Evolutionary conservation across 129 eudicot species (phyloP), one percentile per base, ranked within the genome.

Genomic region (Flaveria sonorensis): DNA sequence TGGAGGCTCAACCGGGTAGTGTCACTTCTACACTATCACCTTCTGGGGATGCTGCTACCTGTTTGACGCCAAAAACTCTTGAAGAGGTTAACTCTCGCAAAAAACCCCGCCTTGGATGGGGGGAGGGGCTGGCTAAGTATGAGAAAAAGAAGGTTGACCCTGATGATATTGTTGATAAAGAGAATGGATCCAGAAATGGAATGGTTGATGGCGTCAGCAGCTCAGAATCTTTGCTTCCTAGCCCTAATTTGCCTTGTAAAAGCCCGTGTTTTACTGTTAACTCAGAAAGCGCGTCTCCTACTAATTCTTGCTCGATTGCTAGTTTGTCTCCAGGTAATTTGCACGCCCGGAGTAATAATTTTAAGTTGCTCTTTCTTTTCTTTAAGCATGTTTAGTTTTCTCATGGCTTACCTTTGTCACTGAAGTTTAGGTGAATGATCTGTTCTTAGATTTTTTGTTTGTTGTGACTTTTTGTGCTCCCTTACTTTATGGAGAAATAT

Each of bases 41-140:
- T 56, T 61, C 92, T 36, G 88, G 88, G n/a, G 90, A 86, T 73
- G 88, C 81, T 84, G 77, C 56, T 26, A 76, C 83, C 6, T 79
- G 92, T 82, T 82, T 52, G 30, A 65, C 84, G 46, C 84, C 92
- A 13, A 76, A 69, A 52, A 83, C 84, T 21, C 76, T 81, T 15
- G 99, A 89, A 51, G 99, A 95, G 13, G 84, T 75, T 5, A 52
- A 56, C 67, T 92, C 95, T 7, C 82, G 89, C 80, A 95, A 95
- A 83, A 95, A 95, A 82, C 92, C 94, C 1, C 95, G 99, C 19
- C 95, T 95, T 75, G 96, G 97, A 59, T 95, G 99, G 99, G 99
- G 99, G 21, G 96, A 92, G 80, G 99, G 99, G 45, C 83, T 95
- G 69, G 97, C 97, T 7, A 95, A 95, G 79, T 95, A 86, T 86